Percentiles rank a stretch among this genome's conserved stretches.
Conservation (phyloP, 1,284 basidiomycete genomes). For the Trametes pubescens region DNA sequence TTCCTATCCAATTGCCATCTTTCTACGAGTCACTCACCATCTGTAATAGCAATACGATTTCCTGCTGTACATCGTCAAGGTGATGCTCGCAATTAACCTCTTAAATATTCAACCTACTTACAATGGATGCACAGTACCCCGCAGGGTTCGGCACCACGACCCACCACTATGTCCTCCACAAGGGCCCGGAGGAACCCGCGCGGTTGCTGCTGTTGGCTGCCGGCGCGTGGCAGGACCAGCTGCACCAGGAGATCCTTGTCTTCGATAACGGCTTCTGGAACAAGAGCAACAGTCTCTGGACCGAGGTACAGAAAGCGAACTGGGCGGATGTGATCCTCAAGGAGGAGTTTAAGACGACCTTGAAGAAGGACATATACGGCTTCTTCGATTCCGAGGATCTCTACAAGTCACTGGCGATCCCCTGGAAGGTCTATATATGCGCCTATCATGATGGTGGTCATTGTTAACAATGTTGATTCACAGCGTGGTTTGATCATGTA, state of each 20-base stretch:
- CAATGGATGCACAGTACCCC: slow-evolving; percentile 51
- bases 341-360: slow-evolving; percentile 68
- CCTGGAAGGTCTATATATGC: slow-evolving; percentile 73
- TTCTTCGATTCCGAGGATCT: slow-evolving; percentile 78
- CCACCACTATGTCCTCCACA: slow-evolving; percentile 64
- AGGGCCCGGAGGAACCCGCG: slow-evolving; percentile 61
- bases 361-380: slow-evolving; percentile 77
- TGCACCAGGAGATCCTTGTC: slow-evolving; percentile 78
- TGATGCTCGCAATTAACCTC: slow-evolving; percentile 28
- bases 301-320: slow-evolving; percentile 73
- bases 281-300: slow-evolving; percentile 71
- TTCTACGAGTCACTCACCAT: background rate
- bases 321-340: slow-evolving; percentile 83
- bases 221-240: slow-evolving; percentile 57
- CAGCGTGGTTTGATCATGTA: slow-evolving; percentile 78
- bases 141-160: slow-evolving; percentile 44
- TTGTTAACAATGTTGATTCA: background rate
- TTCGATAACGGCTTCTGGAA: slow-evolving; percentile 75
- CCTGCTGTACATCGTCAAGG: slow-evolving; percentile 55
- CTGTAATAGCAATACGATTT: slow-evolving; percentile 53
- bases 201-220: slow-evolving; percentile 63
- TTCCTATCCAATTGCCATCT: background rate
- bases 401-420: slow-evolving; percentile 77
- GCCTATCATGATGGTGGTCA: background rate
- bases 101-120: background rate